phyloP scores from a whole-genome alignment of 345 rosid genomes.

The Pelargonium nanum region DNA sequence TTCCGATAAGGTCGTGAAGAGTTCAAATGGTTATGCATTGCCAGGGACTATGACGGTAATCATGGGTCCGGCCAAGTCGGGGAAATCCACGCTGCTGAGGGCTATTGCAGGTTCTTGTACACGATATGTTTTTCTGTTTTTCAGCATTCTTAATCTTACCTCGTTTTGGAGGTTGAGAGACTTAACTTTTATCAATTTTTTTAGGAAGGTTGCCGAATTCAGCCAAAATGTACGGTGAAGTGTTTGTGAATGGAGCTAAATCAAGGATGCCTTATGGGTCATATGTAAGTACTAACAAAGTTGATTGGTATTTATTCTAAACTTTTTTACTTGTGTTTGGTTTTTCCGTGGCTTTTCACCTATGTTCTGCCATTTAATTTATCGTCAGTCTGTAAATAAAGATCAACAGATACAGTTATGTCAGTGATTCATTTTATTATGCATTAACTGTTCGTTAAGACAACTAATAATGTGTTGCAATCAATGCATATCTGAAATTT shows the following conservation, averaged over 20 bases:
- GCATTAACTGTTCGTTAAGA: neutral
- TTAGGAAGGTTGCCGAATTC: slow-evolving; percentile 75
- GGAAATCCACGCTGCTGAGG: slow-evolving; percentile 83
- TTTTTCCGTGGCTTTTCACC: neutral
- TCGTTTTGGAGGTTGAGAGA: neutral
- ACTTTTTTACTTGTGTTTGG: neutral
- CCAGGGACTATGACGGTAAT: slow-evolving; percentile 97
- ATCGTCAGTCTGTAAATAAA: no score
- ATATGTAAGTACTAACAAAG: slow-evolving; percentile 49
- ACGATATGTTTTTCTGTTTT: slow-evolving; percentile 3
- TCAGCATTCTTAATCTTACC: neutral
- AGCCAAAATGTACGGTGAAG: slow-evolving; percentile 78
- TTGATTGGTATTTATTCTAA: neutral
- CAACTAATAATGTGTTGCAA: neutral
- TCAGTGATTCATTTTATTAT: no score
- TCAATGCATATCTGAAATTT: neutral
- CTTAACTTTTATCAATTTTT: slow-evolving; percentile 6
- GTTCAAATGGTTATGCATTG: slow-evolving; percentile 89
- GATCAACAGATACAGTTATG: no score
- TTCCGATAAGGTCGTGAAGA: slow-evolving; percentile 83
- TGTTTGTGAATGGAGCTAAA: slow-evolving; percentile 72
- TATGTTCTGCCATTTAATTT: no score
- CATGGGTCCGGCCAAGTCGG: slow-evolving; percentile 98
- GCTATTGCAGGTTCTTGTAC: slow-evolving; percentile 73
- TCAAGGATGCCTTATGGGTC: slow-evolving; percentile 74